Percentiles rank a stretch among this genome's conserved stretches.
These are phyloP conservation scores for Exophiala viscosa DNA, from an alignment of 2,329 filamentous ascomycete species.

Conservation along the genomic window DNA sequence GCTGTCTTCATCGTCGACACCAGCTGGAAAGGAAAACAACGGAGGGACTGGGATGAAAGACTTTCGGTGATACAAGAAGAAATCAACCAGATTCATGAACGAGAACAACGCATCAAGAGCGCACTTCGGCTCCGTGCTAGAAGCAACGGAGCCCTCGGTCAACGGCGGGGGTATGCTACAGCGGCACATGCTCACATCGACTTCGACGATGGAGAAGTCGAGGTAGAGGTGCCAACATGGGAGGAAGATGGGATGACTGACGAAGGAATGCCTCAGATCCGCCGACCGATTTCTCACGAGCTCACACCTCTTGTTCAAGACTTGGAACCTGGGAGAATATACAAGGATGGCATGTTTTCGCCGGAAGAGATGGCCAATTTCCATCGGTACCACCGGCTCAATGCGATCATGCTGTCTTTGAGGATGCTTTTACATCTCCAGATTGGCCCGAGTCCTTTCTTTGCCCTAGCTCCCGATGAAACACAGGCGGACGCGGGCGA, in stretches of 20 bases:
- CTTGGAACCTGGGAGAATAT: not conserved
- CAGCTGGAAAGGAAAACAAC: constrained; percentile 25
- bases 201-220: constrained; percentile 2
- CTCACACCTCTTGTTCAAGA: not conserved
- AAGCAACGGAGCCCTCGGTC: constrained; percentile 9
- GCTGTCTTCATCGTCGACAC: constrained; percentile 25
- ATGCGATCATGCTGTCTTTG: constrained; percentile 21
- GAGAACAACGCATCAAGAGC: constrained; percentile 18
- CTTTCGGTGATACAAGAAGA: constrained; percentile 22
- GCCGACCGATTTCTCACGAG: not conserved
- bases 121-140: constrained; percentile 16
- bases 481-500: constrained; percentile 7
- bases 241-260: not conserved
- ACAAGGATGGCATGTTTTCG: constrained; percentile 8
- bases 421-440: constrained; percentile 22
- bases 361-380: constrained; percentile 16
- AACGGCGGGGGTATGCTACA: constrained; percentile 20
- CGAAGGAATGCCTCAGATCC: not conserved
- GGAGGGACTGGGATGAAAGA: constrained; percentile 27
- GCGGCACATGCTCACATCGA: constrained; percentile 6
- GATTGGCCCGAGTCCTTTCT: constrained; percentile 17
- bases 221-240: constrained; percentile 14
- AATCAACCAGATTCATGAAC: constrained; percentile 18
- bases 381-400: constrained; percentile 18
- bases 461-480: constrained; percentile 7